Percentiles rank a stretch among this genome's conserved stretches.
phyloP scores from a whole-genome alignment of 2,329 filamentous ascomycete species.

The Venturia aucupariae region DNA sequence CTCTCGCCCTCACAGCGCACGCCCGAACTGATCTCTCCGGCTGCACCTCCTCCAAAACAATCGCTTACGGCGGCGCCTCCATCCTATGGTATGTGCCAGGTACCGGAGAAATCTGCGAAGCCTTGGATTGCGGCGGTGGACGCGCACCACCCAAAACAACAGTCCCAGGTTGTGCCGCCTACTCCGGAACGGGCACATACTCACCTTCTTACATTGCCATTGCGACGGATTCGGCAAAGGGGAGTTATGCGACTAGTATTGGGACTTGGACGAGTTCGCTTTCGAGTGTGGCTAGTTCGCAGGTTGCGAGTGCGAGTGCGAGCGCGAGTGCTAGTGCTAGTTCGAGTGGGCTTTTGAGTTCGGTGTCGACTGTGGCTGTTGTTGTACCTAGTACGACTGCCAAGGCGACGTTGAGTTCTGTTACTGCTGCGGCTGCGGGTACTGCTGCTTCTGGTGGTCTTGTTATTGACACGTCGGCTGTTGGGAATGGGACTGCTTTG shows the following conservation, averaged over 20 bases:
- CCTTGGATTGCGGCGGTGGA: constrained; percentile 60
- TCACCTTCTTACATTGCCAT: constrained; percentile 39
- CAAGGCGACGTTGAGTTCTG: constrained; percentile 1
- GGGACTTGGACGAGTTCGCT: not conserved
- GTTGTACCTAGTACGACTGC: not conserved
- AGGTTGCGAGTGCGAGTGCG: not conserved
- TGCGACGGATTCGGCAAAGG: not conserved
- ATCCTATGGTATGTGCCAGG: constrained; percentile 52
- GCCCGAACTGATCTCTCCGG: constrained; percentile 32
- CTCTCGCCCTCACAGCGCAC: constrained; percentile 22
- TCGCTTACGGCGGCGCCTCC: constrained; percentile 35
- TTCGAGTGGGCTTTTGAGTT: not conserved
- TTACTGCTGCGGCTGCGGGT: not conserved
- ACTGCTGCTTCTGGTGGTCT: not conserved
- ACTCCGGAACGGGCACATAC: constrained; percentile 48
- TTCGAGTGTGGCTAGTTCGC: not conserved
- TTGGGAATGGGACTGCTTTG: not conserved
- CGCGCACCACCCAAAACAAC: constrained; percentile 54
- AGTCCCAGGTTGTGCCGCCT: constrained; percentile 50
- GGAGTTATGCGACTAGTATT: not conserved
- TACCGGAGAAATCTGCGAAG: constrained; percentile 54
- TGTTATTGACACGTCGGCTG: not conserved
- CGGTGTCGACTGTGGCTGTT: not conserved
- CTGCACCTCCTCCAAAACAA: constrained; percentile 34
- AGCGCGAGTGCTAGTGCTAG: not conserved